Evolutionary conservation across 345 rosid genomes (phyloP).

Genomic region (Murraya koenigii): DNA sequence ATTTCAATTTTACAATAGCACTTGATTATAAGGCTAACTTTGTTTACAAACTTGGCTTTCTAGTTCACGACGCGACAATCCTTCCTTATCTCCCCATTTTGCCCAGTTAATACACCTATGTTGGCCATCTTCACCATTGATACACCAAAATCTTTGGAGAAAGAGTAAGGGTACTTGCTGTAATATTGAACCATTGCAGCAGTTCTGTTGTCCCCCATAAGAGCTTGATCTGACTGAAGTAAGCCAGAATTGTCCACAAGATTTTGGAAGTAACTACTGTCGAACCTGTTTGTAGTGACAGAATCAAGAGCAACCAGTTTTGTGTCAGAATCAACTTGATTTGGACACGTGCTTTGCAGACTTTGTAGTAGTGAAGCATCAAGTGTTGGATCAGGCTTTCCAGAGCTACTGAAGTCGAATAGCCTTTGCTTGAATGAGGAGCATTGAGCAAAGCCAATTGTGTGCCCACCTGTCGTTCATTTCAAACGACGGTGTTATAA

Average conservation of each 20-base stretch:
- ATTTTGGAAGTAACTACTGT: slow-evolving; percentile 50
- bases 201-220: slow-evolving; percentile 45
- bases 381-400: slow-evolving; percentile 55
- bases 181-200: slow-evolving; percentile 46
- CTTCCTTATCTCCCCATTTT: slow-evolving; percentile 61
- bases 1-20: background rate
- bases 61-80: slow-evolving; percentile 55
- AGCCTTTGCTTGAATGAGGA: slow-evolving; percentile 62
- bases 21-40: background rate
- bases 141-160: slow-evolving; percentile 46
- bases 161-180: slow-evolving; percentile 51
- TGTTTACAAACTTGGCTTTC: background rate
- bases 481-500: background rate
- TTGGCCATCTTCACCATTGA: slow-evolving; percentile 66
- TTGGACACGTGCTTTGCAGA: slow-evolving; percentile 50
- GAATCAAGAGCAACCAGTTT: slow-evolving; percentile 51
- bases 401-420: slow-evolving; percentile 52
- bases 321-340: slow-evolving; percentile 42
- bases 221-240: slow-evolving; percentile 70
- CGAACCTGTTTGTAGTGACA: slow-evolving; percentile 34
- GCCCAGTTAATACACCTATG: slow-evolving; percentile 53
- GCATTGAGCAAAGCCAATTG: slow-evolving; percentile 72
- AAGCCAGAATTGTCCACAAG: slow-evolving; percentile 49
- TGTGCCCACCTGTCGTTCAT: slow-evolving; percentile 50
- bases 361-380: slow-evolving; percentile 43